These are phyloP conservation scores for Mycena haematopus DNA, from an alignment of 768 basidiomycete species.

Conservation along the genomic window DNA sequence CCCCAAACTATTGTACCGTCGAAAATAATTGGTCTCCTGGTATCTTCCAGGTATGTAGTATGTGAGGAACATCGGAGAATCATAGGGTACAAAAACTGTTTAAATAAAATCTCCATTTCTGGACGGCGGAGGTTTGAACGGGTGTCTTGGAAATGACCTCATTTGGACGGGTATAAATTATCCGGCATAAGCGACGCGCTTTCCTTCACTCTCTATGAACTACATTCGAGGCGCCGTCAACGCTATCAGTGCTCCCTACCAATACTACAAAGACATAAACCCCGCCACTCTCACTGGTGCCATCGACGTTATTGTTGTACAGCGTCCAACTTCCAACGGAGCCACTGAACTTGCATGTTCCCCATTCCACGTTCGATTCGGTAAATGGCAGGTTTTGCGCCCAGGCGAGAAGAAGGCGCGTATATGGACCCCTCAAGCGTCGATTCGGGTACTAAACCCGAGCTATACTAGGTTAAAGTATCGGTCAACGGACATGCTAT, in stretches of 20 bases:
- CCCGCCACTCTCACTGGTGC: conserved; percentile 97
- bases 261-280: conserved; percentile 94
- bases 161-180: not conserved
- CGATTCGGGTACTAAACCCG: conserved; percentile 4
- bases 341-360: conserved; percentile 82
- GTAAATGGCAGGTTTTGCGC: conserved; percentile 93
- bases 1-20: conserved; percentile 11
- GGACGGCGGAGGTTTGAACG: not conserved
- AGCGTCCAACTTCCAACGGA: conserved; percentile 68
- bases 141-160: not conserved
- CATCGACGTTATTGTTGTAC: conserved; percentile 97
- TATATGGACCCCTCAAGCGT: conserved; percentile 2
- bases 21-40: not conserved
- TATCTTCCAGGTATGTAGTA: not conserved
- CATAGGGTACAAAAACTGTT: no score
- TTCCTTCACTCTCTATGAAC: conserved; percentile 61
- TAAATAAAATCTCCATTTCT: not conserved
- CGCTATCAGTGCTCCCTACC: conserved; percentile 85
- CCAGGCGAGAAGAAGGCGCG: conserved; percentile 91
- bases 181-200: not conserved
- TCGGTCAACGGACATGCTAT: conserved; percentile 85
- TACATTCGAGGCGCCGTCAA: conserved; percentile 87
- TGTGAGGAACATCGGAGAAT: not conserved
- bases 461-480: conserved; percentile 79
- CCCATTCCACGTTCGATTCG: conserved; percentile 97